Conservation (phyloP, 768 basidiomycete species). For the Exidia glandulosa region DNA sequence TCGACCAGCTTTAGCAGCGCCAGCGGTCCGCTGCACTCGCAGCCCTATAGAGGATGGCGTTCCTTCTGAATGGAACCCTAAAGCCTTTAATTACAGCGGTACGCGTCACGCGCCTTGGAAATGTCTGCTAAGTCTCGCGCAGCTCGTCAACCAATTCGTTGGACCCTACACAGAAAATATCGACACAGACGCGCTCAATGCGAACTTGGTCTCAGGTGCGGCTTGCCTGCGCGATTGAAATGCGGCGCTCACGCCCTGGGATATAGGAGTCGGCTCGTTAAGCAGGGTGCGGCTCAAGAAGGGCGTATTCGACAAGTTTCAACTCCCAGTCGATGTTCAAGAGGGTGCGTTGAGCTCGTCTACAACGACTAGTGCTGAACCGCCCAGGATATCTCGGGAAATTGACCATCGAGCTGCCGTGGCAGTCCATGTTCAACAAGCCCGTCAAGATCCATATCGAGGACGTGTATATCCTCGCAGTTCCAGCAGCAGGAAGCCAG, state of each 20-base stretch:
- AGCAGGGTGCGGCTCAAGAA: constrained; percentile 81
- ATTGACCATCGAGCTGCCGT: constrained; percentile 76
- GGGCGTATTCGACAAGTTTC: constrained; percentile 88
- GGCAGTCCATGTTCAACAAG: constrained; percentile 80
- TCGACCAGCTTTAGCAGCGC: no score
- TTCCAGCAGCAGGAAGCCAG: constrained; percentile 61
- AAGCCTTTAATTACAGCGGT: neutral
- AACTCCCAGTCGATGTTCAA: constrained; percentile 87
- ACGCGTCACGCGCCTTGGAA: neutral
- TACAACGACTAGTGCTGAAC: neutral
- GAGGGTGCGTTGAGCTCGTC: constrained; percentile 48
- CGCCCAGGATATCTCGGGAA: constrained; percentile 68
- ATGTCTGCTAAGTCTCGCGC: neutral
- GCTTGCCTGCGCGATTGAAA: neutral
- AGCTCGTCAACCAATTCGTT: constrained; percentile 84
- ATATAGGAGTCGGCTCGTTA: constrained; percentile 62
- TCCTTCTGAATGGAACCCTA: neutral
- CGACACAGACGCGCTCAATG: constrained; percentile 88
- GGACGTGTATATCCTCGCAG: constrained; percentile 89
- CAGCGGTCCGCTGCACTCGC: no score
- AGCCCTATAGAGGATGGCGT: no score
- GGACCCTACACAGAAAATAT: constrained; percentile 95
- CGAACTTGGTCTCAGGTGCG: constrained; percentile 79
- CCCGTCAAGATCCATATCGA: constrained; percentile 88
- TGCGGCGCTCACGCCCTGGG: constrained; percentile 4